Evolutionary conservation across 2,329 filamentous ascomycete genomes (phyloP), one percentile per base, ranked within the genome.

Genomic region (Diaporthe destruens): DNA sequence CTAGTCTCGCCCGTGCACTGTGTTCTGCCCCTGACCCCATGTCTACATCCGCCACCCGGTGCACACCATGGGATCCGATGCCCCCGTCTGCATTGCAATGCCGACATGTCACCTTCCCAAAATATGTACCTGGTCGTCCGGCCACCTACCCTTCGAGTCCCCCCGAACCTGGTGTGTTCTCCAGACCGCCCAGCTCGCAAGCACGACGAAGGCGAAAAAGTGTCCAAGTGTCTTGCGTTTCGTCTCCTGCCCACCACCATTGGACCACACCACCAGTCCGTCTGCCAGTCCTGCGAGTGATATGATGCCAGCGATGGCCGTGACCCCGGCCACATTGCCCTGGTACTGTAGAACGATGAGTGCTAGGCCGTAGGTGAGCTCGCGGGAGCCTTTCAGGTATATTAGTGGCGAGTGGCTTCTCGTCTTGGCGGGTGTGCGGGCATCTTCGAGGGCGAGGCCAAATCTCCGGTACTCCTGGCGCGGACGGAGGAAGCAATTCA

Each of bases 351-450:
- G 69, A 18, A 72, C 76, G 32, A 81, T 63, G 61, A 82, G 57
- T 0, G 76, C 69, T 1, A 79, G n/a, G 20, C 81, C 81, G 63
- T 79, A 82, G 2, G 75, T 77, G 4, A 82, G 55, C 71, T 82
- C 81, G 3, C 81, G 79, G 11, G 80, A 75, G 8, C 80, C 80
- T 68, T 82, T 82, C 72, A 82, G 77, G 63, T 80, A 80, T 73
- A 82, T 79, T 23, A 82, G 79, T 1, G 81, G 78, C 29, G 81
- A 82, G 66, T 69, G 53, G 2, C 0, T 25, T 3, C 14, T 49
- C 8, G 57, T 23, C 18, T 6, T 32, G 16, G 56, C 16, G 54
- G 7, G 9, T 11, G 14, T 20, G 20, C 25, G 51, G 14, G 44
- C 29, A 3, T 42, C 6, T 7, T 71, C 69, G 63, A 69, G 72